Conservation (phyloP, 1,284 basidiomycete species). For the Malassezia sympodialis region DNA sequence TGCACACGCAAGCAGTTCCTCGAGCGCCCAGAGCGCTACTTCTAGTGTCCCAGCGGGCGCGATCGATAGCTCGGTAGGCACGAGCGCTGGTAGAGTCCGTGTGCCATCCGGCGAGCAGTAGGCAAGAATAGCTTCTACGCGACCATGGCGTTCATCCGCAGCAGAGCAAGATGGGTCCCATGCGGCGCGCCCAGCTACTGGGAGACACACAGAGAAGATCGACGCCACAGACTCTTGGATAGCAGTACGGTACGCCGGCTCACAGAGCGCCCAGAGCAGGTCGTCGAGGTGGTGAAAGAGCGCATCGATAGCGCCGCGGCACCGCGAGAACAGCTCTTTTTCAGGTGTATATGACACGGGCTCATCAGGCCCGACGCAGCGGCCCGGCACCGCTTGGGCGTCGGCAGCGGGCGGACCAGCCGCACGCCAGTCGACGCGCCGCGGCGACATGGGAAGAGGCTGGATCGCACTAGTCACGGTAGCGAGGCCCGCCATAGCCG, state of each 20-base stretch:
- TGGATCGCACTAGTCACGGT: not conserved
- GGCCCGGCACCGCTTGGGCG: not conserved
- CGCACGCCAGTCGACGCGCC: not conserved
- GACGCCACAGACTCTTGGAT: constrained; percentile 5
- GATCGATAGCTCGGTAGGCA: not conserved
- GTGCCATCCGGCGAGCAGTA: not conserved
- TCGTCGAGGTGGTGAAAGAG: not conserved
- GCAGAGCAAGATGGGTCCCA: not conserved
- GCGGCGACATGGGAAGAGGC: not conserved
- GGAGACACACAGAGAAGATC: not conserved
- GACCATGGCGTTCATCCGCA: not conserved
- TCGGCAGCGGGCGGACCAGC: constrained; percentile 2
- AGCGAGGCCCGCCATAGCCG: not conserved
- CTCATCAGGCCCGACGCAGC: not conserved
- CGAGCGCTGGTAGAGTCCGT: not conserved
- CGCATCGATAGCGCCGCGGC: not conserved
- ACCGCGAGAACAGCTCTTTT: not conserved
- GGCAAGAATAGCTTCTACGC: not conserved
- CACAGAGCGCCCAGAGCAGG: not conserved
- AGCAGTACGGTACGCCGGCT: not conserved
- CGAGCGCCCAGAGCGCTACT: constrained; percentile 30
- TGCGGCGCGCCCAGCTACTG: not conserved
- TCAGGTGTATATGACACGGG: not conserved
- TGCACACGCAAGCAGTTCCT: constrained; percentile 27
- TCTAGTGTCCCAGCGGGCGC: constrained; percentile 12